phyloP scores from a whole-genome alignment of 1,284 basidiomycete species.

The Neonothopanus nambi region DNA sequence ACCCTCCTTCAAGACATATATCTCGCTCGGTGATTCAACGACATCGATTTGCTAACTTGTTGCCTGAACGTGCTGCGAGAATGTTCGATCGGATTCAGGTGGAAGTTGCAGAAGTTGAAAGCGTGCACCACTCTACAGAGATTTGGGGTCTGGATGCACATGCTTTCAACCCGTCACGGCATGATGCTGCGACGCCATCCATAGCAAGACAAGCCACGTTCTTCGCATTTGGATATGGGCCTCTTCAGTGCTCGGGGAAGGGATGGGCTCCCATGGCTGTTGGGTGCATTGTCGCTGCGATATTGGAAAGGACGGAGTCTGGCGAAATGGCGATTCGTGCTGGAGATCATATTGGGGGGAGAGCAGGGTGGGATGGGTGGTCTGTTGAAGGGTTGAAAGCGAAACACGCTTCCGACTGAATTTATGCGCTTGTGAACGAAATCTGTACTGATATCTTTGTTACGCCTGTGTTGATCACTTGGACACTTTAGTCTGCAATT shows the following conservation, averaged over 20 bases:
- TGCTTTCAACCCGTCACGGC: conserved; percentile 44
- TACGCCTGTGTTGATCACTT: no score
- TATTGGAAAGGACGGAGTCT: conserved; percentile 34
- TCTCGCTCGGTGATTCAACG: conserved; percentile 19
- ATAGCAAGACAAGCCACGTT: conserved; percentile 23
- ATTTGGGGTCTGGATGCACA: conserved; percentile 40
- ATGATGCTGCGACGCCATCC: conserved; percentile 24
- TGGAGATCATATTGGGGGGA: conserved; percentile 35
- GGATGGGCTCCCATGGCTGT: conserved; percentile 50
- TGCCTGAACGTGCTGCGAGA: conserved; percentile 15
- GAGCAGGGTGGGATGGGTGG: conserved; percentile 46
- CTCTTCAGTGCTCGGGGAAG: conserved; percentile 42
- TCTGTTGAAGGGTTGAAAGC: no score
- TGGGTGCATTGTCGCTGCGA: conserved; percentile 42
- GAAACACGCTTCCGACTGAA: no score
- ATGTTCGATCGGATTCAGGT: conserved; percentile 9
- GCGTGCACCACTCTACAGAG: conserved; percentile 34
- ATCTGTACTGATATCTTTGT: no score
- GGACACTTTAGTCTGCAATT: no score
- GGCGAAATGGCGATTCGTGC: conserved; percentile 29
- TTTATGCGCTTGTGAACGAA: no score
- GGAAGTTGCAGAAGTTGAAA: conserved; percentile 44
- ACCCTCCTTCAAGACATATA: conserved; percentile 50
- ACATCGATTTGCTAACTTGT: conserved; percentile 1
- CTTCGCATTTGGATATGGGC: conserved; percentile 47